Evolutionary conservation across 192 early-diverging fungal species (phyloP).

Genomic region (Podila clonocystis): DNA sequence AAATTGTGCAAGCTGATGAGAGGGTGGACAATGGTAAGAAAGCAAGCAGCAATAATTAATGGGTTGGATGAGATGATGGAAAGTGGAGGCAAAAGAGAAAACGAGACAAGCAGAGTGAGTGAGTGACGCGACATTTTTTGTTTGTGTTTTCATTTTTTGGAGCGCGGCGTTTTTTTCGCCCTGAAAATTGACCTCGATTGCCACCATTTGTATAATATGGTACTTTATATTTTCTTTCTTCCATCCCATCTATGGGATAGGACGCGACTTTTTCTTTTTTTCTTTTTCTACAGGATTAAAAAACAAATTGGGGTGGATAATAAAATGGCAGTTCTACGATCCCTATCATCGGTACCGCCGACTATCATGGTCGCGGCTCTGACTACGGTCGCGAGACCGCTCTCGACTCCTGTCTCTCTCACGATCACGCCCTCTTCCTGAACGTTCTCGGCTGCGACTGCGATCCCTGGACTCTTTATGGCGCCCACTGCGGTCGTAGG

Average conservation of each 20-base stretch:
- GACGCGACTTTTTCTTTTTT: not conserved
- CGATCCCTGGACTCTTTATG: slow-evolving; percentile 29
- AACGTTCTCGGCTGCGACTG: slow-evolving; percentile 29
- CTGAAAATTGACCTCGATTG: too few relatives aligned
- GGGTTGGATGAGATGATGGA: not conserved
- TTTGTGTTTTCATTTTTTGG: not conserved
- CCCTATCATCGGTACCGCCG: slow-evolving; percentile 33
- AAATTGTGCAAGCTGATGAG: not conserved
- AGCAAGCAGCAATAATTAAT: not conserved
- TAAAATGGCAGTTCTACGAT: not conserved
- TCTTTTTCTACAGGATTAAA: slow-evolving; percentile 3
- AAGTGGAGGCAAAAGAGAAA: not conserved
- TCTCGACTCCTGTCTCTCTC: slow-evolving; percentile 37
- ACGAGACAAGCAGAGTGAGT: not conserved
- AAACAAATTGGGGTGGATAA: not conserved
- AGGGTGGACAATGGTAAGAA: not conserved
- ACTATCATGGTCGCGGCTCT: slow-evolving; percentile 38
- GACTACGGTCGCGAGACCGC: slow-evolving; percentile 29
- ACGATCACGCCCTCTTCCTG: slow-evolving; percentile 46
- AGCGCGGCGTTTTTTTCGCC: not conserved
- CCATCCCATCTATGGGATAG: too few relatives aligned
- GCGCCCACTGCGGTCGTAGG: slow-evolving; percentile 38
- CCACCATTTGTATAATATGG: too few relatives aligned
- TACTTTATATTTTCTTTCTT: too few relatives aligned
- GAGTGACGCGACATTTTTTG: not conserved